Base-by-base conservation (phyloP, 768 basidiomycete species). In the Amyloporia xantha region DNA sequence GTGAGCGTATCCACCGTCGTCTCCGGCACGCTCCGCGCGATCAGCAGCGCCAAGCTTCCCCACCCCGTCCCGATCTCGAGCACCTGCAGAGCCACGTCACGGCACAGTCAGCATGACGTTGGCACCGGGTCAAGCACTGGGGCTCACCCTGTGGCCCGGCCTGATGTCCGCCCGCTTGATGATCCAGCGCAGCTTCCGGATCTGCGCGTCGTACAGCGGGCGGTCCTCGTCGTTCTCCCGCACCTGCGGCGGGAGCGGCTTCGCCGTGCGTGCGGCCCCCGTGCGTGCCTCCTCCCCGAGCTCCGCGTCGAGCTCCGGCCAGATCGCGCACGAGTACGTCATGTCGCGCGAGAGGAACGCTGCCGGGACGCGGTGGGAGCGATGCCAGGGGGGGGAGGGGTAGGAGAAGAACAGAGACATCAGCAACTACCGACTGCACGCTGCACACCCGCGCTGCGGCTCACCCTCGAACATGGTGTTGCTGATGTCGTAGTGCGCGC, bases 51-150 rank as follows among this genome's bases (percentile, higher is more conserved):
- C 54, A 89, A 70, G 5, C 81, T 78, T 4, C 85, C 86, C 84
- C 85, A 90, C 3, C 86, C 86, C 4, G 79, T 81, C n/a, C 85
- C 86, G 41, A 87, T 86, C 62, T 87, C 84, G 13, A 87, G 71
- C 0, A 86, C 73, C 41, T 78, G 48, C 30, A 33, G 30, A 33
- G 30, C 9, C 30, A 33, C 9, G 15, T 7, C 30, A 15, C 30
- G 30, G 9, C 9, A 33, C 15, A 7, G 15, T 7, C 7, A 33
- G 30, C 30, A 15, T 15, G 30, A 33, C 30, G 30, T 7, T n/a
- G 30, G 30, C 30, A 15, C 9, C 30, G 30, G 15, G 30, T 15
- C 30, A 33, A 15, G 30, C 30, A 27, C 12, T 40, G 10, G 13
- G 19, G 26, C 61, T 20, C 28, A 61, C 60, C 6, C 60, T 43